phyloP scores from a whole-genome alignment of 2,329 filamentous ascomycete species.

The Cladobotryum protrusum region DNA sequence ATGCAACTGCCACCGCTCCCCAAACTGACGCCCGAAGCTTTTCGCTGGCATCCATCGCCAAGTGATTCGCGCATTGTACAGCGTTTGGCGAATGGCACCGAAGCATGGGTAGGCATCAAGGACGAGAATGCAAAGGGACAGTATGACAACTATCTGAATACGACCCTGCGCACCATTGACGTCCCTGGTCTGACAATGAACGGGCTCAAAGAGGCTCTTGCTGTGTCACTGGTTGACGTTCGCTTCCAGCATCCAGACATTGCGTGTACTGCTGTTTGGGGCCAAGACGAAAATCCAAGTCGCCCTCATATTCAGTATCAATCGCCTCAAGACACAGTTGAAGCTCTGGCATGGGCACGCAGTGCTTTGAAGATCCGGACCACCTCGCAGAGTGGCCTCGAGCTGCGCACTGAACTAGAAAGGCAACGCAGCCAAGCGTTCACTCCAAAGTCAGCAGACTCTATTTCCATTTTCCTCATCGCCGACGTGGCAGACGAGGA shows the following conservation, averaged over 20 bases:
- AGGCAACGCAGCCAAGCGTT: not conserved
- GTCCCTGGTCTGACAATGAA: not conserved
- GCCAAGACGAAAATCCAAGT: too few relatives aligned
- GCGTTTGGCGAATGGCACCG: not conserved
- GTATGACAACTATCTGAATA: not conserved
- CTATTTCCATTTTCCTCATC: constrained; percentile 4
- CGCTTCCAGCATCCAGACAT: not conserved
- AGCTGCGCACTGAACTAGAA: not conserved
- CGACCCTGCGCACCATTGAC: not conserved
- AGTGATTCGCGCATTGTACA: not conserved
- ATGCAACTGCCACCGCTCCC: too few relatives aligned
- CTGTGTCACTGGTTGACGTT: not conserved
- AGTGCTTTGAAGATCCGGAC: too few relatives aligned
- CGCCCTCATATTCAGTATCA: too few relatives aligned
- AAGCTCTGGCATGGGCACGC: too few relatives aligned
- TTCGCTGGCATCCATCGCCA: not conserved
- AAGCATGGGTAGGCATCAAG: not conserved
- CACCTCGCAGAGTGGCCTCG: too few relatives aligned
- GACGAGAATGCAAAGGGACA: not conserved
- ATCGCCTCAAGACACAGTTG: too few relatives aligned
- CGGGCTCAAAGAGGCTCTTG: not conserved
- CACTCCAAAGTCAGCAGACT: not conserved
- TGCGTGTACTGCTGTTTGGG: not conserved
- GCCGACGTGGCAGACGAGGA: not conserved
- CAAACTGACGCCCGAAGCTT: too few relatives aligned